Conservation (phyloP, 768 basidiomycete genomes). For the Mrakia gelida region DNA sequence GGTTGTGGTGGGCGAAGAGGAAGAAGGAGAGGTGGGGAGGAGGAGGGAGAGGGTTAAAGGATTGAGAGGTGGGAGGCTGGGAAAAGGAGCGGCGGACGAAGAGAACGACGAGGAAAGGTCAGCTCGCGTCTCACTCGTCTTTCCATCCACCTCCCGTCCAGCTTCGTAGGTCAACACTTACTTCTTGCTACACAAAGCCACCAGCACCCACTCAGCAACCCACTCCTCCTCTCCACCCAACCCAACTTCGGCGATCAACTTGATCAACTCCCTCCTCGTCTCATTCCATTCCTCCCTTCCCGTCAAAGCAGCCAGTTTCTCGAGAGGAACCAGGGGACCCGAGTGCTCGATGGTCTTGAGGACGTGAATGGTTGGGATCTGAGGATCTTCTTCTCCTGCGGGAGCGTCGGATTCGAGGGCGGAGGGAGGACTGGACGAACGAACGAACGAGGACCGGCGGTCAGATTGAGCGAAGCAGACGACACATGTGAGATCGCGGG, state of each 20-base stretch:
- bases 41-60: slow-evolving; percentile 38
- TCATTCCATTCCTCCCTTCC: not conserved
- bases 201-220: slow-evolving; percentile 39
- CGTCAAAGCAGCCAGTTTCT: not conserved
- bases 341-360: slow-evolving; percentile 6
- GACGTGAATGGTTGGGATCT: slow-evolving; percentile 24
- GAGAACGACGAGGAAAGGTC: not conserved
- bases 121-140: not conserved
- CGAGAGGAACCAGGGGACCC: not conserved
- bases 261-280: slow-evolving; percentile 31
- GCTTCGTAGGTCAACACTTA: not conserved
- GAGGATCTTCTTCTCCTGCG: not conserved
- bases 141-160: too few species aligned
- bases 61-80: slow-evolving; percentile 34
- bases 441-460: not conserved
- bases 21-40: slow-evolving; percentile 28
- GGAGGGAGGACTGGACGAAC: not conserved
- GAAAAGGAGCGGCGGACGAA: not conserved
- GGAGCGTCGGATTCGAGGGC: slow-evolving; percentile 1
- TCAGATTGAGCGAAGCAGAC: not conserved
- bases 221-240: slow-evolving; percentile 37
- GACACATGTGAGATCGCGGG: not conserved
- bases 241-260: slow-evolving; percentile 32
- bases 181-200: slow-evolving; percentile 33
- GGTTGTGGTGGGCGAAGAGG: slow-evolving; percentile 6